A percentile compares a stretch with the other conserved stretches of the same genome.
phyloP scores from a whole-genome alignment of 148 eudicot genomes.

The Fagopyrum homotropicum region DNA sequence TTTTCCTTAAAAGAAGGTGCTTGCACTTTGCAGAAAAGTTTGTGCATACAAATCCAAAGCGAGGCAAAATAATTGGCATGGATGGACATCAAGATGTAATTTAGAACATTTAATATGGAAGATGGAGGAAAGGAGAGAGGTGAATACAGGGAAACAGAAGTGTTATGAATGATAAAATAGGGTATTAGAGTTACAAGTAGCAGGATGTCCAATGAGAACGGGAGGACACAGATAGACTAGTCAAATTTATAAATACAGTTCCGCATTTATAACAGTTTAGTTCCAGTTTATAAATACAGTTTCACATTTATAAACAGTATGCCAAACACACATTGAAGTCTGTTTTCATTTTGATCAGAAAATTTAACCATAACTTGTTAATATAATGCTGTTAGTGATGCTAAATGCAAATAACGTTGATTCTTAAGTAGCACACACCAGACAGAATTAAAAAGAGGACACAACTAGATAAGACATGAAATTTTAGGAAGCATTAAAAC shows the following conservation, averaged over 20 bases:
- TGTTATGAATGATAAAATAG: background rate
- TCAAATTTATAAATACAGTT: no score
- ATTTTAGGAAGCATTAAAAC: background rate
- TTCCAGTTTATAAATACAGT: no score
- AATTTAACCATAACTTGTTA: background rate
- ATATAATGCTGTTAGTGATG: background rate
- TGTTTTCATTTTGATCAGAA: background rate
- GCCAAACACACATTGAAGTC: background rate
- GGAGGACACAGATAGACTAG: background rate
- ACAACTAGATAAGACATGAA: background rate
- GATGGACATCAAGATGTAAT: background rate
- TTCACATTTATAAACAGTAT: no score
- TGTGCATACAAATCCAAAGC: background rate
- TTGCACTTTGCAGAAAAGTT: background rate
- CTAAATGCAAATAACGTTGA: background rate
- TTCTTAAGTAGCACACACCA: conserved; percentile 1
- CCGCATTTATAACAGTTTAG: no score
- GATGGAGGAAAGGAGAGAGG: background rate
- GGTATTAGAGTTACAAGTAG: background rate
- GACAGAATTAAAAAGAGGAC: no score
- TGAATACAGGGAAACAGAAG: background rate
- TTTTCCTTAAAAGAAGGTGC: background rate
- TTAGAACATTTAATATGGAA: background rate
- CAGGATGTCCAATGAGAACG: background rate
- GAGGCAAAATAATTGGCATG: background rate